Evolutionary conservation across 169 alveolate species (phyloP).

Genomic region (Ichthyophthirius multifiliis): DNA sequence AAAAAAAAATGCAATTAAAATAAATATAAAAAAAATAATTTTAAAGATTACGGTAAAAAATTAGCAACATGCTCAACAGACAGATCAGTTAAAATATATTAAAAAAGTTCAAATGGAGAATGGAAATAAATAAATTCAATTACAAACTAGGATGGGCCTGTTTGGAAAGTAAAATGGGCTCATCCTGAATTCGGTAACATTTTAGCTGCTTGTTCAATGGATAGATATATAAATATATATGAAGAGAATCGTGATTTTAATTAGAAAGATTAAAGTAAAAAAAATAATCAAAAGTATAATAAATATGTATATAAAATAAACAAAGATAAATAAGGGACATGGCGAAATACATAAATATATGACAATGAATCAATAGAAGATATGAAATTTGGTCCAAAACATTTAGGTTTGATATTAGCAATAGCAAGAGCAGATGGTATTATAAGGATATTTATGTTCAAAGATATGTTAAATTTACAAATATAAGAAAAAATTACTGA

Average conservation of each 20-base stretch:
- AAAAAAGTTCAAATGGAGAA: neutral
- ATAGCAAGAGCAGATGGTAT: conserved; percentile 31
- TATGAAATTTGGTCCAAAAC: conserved; percentile 30
- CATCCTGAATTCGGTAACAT: conserved; percentile 58
- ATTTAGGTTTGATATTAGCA: conserved; percentile 13
- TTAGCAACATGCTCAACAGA: neutral
- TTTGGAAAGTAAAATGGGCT: conserved; percentile 56
- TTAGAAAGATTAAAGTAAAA: neutral
- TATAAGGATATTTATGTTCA: neutral
- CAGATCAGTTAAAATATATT: neutral
- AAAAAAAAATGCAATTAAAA: neutral
- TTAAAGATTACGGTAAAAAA: neutral
- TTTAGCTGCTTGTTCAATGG: conserved; percentile 38
- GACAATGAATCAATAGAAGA: conserved; percentile 35
- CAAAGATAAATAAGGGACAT: neutral
- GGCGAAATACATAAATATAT: neutral
- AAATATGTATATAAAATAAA: too few species aligned
- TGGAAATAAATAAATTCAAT: neutral
- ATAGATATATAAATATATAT: neutral
- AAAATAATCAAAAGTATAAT: too few species aligned
- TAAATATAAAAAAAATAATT: neutral
- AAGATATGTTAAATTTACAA: conserved; percentile 9
- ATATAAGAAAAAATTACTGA: neutral
- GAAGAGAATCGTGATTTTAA: neutral
- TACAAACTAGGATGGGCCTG: conserved; percentile 42